A percentile compares a stretch with the other conserved stretches of the same genome.
phyloP scores from a whole-genome alignment of 148 eudicot species.

The Tetragonia tetragonoides region DNA sequence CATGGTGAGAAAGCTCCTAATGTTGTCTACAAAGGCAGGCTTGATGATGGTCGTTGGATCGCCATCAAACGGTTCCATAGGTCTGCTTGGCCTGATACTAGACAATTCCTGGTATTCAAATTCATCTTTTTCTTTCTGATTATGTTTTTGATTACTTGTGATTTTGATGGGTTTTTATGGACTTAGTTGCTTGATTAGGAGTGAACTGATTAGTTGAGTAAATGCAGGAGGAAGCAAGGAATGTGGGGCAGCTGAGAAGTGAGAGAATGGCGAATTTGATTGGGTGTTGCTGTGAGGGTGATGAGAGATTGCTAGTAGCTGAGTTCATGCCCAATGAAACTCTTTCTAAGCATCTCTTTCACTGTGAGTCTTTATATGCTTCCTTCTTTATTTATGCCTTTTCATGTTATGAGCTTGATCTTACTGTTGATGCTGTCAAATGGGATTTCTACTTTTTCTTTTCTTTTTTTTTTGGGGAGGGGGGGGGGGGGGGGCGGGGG shows the following conservation, averaged over 20 bases:
- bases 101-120: slow-evolving; percentile 62
- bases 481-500: no score
- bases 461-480: neutral
- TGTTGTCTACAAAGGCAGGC: slow-evolving; percentile 68
- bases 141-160: neutral
- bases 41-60: slow-evolving; percentile 60
- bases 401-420: slow-evolving; percentile 5
- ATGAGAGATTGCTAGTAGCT: slow-evolving; percentile 81
- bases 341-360: slow-evolving; percentile 82
- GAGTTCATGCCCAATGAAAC: slow-evolving; percentile 92
- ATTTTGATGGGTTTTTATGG: slow-evolving; percentile 5
- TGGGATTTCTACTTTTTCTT: neutral
- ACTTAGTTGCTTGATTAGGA: slow-evolving; percentile 7
- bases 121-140: neutral
- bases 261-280: slow-evolving; percentile 74
- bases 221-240: slow-evolving; percentile 74
- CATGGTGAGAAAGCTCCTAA: slow-evolving; percentile 91
- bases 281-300: slow-evolving; percentile 79
- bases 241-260: slow-evolving; percentile 74
- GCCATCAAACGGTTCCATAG: slow-evolving; percentile 79
- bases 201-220: slow-evolving; percentile 3
- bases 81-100: slow-evolving; percentile 87
- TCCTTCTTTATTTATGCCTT: neutral
- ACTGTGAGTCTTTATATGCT: slow-evolving; percentile 44
- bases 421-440: neutral